Percentiles rank a stretch among this genome's conserved stretches.
Conservation (phyloP, 139 green algal species). For the Marvania coccoides region DNA sequence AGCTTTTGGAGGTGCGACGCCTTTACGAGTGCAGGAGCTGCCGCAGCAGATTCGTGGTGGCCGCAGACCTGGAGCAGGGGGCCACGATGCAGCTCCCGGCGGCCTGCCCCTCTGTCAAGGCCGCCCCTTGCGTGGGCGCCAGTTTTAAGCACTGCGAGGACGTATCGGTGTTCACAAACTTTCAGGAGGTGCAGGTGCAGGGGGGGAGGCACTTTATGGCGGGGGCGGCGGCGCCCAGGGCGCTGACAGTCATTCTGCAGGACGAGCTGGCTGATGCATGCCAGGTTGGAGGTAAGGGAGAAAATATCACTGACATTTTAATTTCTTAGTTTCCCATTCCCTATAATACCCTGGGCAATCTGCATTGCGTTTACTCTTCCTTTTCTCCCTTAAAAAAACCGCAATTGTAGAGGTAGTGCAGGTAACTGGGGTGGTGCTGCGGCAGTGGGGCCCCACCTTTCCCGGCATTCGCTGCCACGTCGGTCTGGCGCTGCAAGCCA, state of each 20-base stretch:
- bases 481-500: slow-evolving; percentile 51
- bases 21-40: slow-evolving; percentile 63
- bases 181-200: slow-evolving; percentile 73
- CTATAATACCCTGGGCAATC: not conserved
- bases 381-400: not conserved
- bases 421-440: slow-evolving; percentile 64
- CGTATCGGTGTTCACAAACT: slow-evolving; percentile 27
- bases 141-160: slow-evolving; percentile 48
- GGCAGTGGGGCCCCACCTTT: slow-evolving; percentile 42
- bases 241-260: slow-evolving; percentile 62
- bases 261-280: slow-evolving; percentile 77
- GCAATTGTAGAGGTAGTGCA: slow-evolving; percentile 63
- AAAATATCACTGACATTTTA: no score
- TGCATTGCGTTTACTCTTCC: not conserved
- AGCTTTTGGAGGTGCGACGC: slow-evolving; percentile 61
- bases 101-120: slow-evolving; percentile 29
- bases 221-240: slow-evolving; percentile 36
- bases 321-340: no score
- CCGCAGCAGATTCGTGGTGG: slow-evolving; percentile 27
- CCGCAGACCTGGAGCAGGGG: slow-evolving; percentile 22
- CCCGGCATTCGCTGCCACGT: slow-evolving; percentile 57
- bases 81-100: slow-evolving; percentile 22
- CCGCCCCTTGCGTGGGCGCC: slow-evolving; percentile 36
- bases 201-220: slow-evolving; percentile 36
- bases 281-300: slow-evolving; percentile 57